A percentile compares a stretch with the other conserved stretches of the same genome.
These are phyloP conservation scores for Pleurotus salmoneostramineus DNA, from an alignment of 768 basidiomycete genomes.

Conservation along the genomic window DNA sequence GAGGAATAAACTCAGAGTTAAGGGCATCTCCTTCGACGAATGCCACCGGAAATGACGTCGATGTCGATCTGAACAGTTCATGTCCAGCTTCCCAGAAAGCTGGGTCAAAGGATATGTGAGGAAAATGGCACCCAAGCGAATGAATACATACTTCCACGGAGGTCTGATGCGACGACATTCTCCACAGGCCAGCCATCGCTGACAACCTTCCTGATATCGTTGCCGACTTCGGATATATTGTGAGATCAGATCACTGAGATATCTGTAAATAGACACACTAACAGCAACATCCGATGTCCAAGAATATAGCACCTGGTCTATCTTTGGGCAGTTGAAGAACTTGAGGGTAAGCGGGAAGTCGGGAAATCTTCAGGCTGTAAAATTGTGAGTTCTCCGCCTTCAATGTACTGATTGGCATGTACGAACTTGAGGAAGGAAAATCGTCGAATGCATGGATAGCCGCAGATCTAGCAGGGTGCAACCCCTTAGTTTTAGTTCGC, in stretches of 20 bases:
- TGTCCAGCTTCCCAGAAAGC: conserved; percentile 64
- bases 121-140: neutral
- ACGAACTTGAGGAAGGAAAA: conserved; percentile 24
- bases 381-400: neutral
- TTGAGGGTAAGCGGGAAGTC: conserved; percentile 26
- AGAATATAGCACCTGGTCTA: conserved; percentile 26
- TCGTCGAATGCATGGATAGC: conserved; percentile 27
- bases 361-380: conserved; percentile 25
- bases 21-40: conserved; percentile 58
- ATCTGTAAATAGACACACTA: conserved; percentile 5
- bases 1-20: conserved; percentile 36
- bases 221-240: conserved; percentile 28
- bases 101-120: conserved; percentile 16
- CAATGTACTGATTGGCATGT: neutral
- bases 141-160: conserved; percentile 23
- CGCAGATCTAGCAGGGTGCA: conserved; percentile 16
- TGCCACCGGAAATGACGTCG: conserved; percentile 44
- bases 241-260: neutral
- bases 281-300: conserved; percentile 45
- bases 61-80: conserved; percentile 50
- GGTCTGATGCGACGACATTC: conserved; percentile 32
- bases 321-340: conserved; percentile 22
- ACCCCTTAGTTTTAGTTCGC: conserved; percentile 14
- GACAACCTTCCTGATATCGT: conserved; percentile 32
- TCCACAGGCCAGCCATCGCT: conserved; percentile 34